Base-by-base conservation (phyloP, 73 alveolate species). In the Paramecium primaurelia region DNA sequence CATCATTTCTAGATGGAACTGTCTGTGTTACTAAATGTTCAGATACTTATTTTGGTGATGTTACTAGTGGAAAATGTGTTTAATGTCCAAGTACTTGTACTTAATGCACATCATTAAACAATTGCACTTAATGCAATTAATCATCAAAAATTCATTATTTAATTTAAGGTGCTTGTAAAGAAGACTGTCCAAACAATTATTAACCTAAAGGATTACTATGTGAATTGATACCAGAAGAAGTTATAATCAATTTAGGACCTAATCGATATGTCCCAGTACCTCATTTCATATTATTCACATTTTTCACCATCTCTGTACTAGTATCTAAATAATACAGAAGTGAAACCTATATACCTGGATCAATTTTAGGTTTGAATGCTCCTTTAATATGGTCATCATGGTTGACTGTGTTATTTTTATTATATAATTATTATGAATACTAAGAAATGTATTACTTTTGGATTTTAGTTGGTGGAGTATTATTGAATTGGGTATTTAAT, bases 321-420 rank as follows among this genome's bases (percentile, higher is more conserved):
- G 75, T 80, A 8, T 25, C 77, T 1, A 80, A 80, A 45, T 45
- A 18, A 22, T 64, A 80, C 30, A 80, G 49, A 80, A 34, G n/a
- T 20, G 91, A 80, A 49, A 80, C 91, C 0, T 80, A 40, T 26
- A 47, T 80, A 8, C 91, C 91, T n/a, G 91, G 91, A 2, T 40
- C 91, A n/a, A 40, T 40, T 8, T 8, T 80, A 45, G 91, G 91
- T 2, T 80, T 80, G 45, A 47, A 40, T 80, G 32, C 77, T 28
- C 30, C 58, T 20, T 26, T 25, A 3, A 26, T 26, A 44, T 80
- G 75, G 47, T 59, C 75, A 44, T 80, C 91, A 32, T 80, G 91
- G 91, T 26, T 80, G 8, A 49, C 91, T 1, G 20, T 80, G 12
- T 22, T 25, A 6, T 49, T 80, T 18, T 25, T 80, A 26, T 80